Percentiles rank a stretch among this genome's conserved stretches.
phyloP scores from a whole-genome alignment of 2,329 filamentous ascomycete species.

The Pseudopyricularia cyperi region DNA sequence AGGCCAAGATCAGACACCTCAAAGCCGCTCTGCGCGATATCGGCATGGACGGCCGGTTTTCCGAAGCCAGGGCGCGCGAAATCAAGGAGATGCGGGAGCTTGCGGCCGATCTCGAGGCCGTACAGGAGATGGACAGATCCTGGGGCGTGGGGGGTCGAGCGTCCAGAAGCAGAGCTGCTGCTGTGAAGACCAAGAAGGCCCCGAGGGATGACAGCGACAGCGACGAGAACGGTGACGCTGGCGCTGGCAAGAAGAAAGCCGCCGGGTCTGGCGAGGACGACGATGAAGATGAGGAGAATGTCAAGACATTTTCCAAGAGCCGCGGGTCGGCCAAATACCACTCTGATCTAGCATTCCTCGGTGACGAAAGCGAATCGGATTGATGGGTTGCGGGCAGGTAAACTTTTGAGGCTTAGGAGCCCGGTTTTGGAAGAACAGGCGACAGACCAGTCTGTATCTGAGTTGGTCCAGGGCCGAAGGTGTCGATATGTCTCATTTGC shows the following conservation, averaged over 20 bases:
- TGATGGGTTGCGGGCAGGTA: conserved; percentile 17
- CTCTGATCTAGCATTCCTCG: conserved; percentile 51
- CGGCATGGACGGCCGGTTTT: conserved; percentile 85
- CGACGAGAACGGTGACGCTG: conserved; percentile 14
- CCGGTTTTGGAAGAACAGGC: neutral
- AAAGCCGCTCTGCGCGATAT: conserved; percentile 64
- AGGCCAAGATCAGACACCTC: conserved; percentile 73
- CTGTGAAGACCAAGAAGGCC: conserved; percentile 13
- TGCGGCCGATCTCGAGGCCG: conserved; percentile 68
- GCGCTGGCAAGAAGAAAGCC: conserved; percentile 15
- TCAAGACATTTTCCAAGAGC: conserved; percentile 26
- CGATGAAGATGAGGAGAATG: conserved; percentile 14
- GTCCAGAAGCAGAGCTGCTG: conserved; percentile 26
- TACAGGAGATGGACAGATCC: conserved; percentile 64
- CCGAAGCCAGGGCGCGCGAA: conserved; percentile 66
- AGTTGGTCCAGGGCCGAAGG: neutral
- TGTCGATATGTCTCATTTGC: neutral
- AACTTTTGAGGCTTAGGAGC: neutral
- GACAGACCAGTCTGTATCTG: neutral
- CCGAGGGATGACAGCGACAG: conserved; percentile 24
- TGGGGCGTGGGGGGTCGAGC: conserved; percentile 51
- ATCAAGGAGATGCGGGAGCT: conserved; percentile 85
- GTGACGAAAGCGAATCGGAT: conserved; percentile 55
- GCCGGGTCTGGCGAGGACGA: conserved; percentile 8
- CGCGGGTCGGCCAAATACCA: conserved; percentile 32